phyloP scores from a whole-genome alignment of 495 filamentous ascomycete genomes.

The Echria macrotheca region DNA sequence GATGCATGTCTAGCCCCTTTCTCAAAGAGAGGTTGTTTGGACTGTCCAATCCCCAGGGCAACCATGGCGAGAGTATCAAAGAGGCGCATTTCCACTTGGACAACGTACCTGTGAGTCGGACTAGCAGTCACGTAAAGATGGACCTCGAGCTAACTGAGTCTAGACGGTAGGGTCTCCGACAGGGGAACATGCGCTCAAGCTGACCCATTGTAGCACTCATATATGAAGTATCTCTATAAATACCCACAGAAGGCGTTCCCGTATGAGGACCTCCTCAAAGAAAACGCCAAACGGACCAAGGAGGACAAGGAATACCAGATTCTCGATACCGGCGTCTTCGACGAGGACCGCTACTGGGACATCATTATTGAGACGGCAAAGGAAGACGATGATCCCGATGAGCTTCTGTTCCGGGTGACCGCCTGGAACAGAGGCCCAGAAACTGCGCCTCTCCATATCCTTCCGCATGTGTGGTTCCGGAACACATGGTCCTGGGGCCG shows the following conservation, averaged over 20 bases:
- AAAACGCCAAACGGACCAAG: constrained; percentile 71
- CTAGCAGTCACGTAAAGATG: too few relatives aligned
- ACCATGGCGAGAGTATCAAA: constrained; percentile 94
- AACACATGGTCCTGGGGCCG: constrained; percentile 95
- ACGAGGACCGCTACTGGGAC: constrained; percentile 93
- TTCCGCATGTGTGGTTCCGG: constrained; percentile 94
- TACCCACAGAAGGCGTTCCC: constrained; percentile 90
- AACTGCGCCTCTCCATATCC: constrained; percentile 82
- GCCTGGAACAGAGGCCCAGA: constrained; percentile 94
- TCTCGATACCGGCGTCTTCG: constrained; percentile 83
- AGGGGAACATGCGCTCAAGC: not conserved
- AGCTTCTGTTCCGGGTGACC: constrained; percentile 89
- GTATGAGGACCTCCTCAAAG: constrained; percentile 77
- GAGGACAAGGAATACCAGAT: constrained; percentile 84
- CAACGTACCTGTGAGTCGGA: constrained; percentile 69
- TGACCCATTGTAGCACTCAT: constrained; percentile 66
- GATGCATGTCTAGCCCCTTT: constrained; percentile 57
- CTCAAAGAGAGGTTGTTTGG: constrained; percentile 94
- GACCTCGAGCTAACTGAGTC: not conserved
- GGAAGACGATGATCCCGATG: constrained; percentile 80
- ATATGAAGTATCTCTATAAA: constrained; percentile 99
- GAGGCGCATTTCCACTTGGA: constrained; percentile 95
- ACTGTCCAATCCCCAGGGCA: constrained; percentile 90
- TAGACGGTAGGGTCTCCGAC: constrained; percentile 37
- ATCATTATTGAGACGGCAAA: constrained; percentile 96